Base-by-base conservation (phyloP, 495 filamentous ascomycete genomes). In the Podospora pseudocomata region DNA sequence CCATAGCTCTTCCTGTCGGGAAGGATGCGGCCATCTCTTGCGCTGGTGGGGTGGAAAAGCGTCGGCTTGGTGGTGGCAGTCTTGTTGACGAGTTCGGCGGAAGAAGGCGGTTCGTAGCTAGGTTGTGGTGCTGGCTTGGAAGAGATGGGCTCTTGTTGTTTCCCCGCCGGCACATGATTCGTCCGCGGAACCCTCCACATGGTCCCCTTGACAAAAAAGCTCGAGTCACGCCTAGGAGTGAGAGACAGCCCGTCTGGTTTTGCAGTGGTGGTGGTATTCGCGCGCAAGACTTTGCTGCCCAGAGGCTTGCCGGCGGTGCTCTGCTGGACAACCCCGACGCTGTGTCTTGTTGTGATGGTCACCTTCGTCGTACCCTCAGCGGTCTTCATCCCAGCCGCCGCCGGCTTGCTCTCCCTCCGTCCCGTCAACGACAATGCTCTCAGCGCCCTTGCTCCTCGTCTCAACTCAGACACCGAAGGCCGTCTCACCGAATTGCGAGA, bases 1-100 rank as follows among this genome's bases (percentile, higher is more conserved):
- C 68, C 71, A 39, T 68, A 70, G 63, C 71, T 73, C 60, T 70
- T 73, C 44, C 71, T 65, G 15, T 66, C 55, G 23, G 71, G 58
- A 3, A 67, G 11, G 34, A 68, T 67, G n/a, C 66, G 63, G 49
- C 65, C 66, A 15, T 65, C 60, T 30, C 28, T 68, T 30, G 63
- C 66, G 53, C 60, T 70, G 13, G 49, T 11, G 13, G 66, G 16
- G 59, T 64, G 67, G 44, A 66, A 68, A 0, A 70, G 60, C 3
- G 30, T 70, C 4, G 72, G 66, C 0, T 23, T 18, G 16, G 57
- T 54, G 2, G 64, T 65, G 2, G 20, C 23, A 1, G 67, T 66
- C 1, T 66, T 68, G n/a, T 65, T 54, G 30, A 63, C 63, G 13
- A 69, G 67, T 16, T 70, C 65, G 1, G 9, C 28, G 19, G 60